Evolutionary conservation across 169 alveolate genomes (phyloP).

Genomic region (Cyclospora cayetanensis): DNA sequence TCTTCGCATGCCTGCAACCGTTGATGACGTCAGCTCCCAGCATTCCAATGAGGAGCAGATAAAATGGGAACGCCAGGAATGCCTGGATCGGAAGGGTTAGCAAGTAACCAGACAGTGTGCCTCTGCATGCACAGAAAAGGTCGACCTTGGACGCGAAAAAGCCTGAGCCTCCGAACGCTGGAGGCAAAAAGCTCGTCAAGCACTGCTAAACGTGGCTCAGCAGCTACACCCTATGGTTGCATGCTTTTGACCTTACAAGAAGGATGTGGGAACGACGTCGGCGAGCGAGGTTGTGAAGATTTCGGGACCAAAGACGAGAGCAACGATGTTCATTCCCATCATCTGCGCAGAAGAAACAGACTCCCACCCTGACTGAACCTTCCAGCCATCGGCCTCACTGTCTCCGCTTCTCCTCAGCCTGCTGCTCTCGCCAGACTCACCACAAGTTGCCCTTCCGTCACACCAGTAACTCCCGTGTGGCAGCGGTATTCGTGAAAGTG

Average conservation of each 20-base stretch:
- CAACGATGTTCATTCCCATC: conserved; percentile 35
- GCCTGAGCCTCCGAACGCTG: no score
- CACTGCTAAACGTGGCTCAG: no score
- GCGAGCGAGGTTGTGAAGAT: conserved; percentile 19
- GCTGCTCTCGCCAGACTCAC: conserved; percentile 12
- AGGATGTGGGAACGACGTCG: neutral
- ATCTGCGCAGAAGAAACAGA: neutral
- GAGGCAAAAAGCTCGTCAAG: no score
- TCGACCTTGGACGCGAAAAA: no score
- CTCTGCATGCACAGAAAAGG: no score
- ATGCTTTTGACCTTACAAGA: no score
- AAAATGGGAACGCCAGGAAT: neutral
- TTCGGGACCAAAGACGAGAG: conserved; percentile 35
- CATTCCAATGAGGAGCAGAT: neutral
- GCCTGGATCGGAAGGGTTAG: neutral
- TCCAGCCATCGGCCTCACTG: neutral
- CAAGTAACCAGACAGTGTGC: neutral
- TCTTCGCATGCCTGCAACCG: conserved; percentile 24
- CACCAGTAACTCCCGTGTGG: conserved; percentile 56
- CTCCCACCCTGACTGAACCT: neutral
- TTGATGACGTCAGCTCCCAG: conserved; percentile 42
- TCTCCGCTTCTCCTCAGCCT: neutral
- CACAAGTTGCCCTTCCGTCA: conserved; percentile 64
- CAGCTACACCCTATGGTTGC: no score
- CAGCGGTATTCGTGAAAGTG: conserved; percentile 70